Conservation (phyloP, 2,329 filamentous ascomycete species). For the Penicillium sp. region DNA sequence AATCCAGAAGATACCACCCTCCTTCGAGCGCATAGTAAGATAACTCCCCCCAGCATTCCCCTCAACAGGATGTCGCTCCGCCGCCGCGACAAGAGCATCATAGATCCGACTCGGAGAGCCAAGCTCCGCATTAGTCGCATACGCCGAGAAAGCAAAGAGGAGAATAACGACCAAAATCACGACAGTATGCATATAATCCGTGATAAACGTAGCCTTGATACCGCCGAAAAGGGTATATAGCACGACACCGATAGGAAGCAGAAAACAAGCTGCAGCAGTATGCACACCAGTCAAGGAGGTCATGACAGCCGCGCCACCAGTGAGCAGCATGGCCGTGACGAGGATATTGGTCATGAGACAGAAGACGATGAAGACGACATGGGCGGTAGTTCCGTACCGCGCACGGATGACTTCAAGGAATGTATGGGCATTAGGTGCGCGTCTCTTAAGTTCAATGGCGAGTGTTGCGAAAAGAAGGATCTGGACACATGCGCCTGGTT, state of each 20-base stretch:
- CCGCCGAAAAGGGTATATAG: conserved; percentile 70
- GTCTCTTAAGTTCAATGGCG: conserved; percentile 81
- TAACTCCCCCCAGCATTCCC: conserved; percentile 79
- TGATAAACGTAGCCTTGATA: conserved; percentile 82
- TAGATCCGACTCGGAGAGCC: conserved; percentile 74
- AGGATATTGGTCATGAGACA: conserved; percentile 79
- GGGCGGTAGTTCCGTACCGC: conserved; percentile 66
- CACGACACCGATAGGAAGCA: conserved; percentile 73
- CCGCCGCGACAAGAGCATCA: conserved; percentile 66
- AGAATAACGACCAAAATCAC: conserved; percentile 69
- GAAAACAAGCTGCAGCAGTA: conserved; percentile 75
- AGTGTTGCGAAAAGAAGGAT: conserved; percentile 86
- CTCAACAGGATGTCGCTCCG: conserved; percentile 63
- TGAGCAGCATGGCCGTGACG: conserved; percentile 82
- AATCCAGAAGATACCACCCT: conserved; percentile 83
- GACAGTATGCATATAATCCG: conserved; percentile 82
- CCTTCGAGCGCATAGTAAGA: conserved; percentile 73
- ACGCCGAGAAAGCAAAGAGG: conserved; percentile 75
- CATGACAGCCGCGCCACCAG: conserved; percentile 73
- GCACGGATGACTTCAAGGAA: conserved; percentile 79
- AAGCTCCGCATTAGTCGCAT: conserved; percentile 64
- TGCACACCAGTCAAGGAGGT: conserved; percentile 65
- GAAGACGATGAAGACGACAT: conserved; percentile 75
- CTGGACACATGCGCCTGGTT: conserved; percentile 65
- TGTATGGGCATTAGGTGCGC: conserved; percentile 78